A percentile compares a stretch with the other conserved stretches of the same genome.
Evolutionary conservation across 805 yeast genomes (phyloP).

Genomic region (Torulaspora franciscae): DNA sequence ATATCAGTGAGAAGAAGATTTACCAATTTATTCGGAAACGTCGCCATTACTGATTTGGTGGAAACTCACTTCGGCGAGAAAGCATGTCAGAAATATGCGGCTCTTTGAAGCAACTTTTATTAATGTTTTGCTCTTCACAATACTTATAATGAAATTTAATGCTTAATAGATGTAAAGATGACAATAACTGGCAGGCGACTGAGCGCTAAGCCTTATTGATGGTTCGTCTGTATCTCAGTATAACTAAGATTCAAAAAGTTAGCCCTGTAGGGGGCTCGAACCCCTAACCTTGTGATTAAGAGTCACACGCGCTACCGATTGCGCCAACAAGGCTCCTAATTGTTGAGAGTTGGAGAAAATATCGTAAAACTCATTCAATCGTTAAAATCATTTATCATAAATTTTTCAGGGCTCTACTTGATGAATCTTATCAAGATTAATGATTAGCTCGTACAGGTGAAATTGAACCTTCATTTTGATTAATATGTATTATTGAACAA

Average conservation of each 20-base stretch:
- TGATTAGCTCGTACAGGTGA: too few relatives aligned
- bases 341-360: background rate
- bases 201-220: background rate
- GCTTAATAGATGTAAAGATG: background rate
- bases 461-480: too few relatives aligned
- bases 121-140: too few relatives aligned
- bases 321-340: constrained; percentile 22
- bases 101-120: background rate
- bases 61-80: constrained; percentile 41
- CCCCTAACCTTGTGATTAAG: constrained; percentile 28
- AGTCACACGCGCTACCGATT: constrained; percentile 29
- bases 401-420: too few relatives aligned
- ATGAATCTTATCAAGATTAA: too few relatives aligned
- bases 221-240: background rate
- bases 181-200: background rate
- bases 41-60: constrained; percentile 78
- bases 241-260: constrained; percentile 3
- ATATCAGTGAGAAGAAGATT: constrained; percentile 83
- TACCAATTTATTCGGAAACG: constrained; percentile 94
- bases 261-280: constrained; percentile 29
- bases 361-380: too few relatives aligned
- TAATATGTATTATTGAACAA: too few relatives aligned
- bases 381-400: too few relatives aligned
- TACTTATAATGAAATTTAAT: background rate
- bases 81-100: constrained; percentile 18